Evolutionary conservation across 768 basidiomycete genomes (phyloP).

Genomic region (Termitomyces sp.): DNA sequence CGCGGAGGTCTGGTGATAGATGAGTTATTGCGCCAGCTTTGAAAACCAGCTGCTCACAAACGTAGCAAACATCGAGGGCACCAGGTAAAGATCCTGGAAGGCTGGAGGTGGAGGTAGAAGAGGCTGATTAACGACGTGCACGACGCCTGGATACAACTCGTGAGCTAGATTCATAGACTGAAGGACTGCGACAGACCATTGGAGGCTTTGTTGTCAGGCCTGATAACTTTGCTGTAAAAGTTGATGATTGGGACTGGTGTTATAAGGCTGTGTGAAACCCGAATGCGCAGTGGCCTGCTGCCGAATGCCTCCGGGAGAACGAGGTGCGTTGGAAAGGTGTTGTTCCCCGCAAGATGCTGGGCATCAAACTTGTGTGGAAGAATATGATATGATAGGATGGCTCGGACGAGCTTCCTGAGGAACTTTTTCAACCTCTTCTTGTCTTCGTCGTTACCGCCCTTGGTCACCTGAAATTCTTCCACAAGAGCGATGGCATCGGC

Average conservation of each 20-base stretch:
- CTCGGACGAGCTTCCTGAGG: slow-evolving; percentile 48
- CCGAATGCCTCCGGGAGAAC: slow-evolving; percentile 36
- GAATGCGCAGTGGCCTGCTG: slow-evolving; percentile 39
- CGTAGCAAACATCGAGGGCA: slow-evolving; percentile 39
- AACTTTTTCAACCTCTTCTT: slow-evolving; percentile 48
- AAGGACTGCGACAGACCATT: slow-evolving; percentile 37
- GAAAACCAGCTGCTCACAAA: slow-evolving; percentile 27
- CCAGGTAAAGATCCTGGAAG: slow-evolving; percentile 42
- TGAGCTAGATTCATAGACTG: neutral
- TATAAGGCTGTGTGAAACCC: slow-evolving; percentile 26
- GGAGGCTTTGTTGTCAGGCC: slow-evolving; percentile 34
- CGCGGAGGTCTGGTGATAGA: slow-evolving; percentile 41
- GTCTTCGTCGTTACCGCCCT: slow-evolving; percentile 27
- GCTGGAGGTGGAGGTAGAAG: slow-evolving; percentile 48
- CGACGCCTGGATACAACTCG: slow-evolving; percentile 26
- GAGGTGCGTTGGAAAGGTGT: slow-evolving; percentile 47
- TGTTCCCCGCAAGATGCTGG: slow-evolving; percentile 41
- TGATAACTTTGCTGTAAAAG: slow-evolving; percentile 37
- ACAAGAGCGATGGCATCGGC: slow-evolving; percentile 22
- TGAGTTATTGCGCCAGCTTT: neutral
- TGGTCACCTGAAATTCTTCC: slow-evolving; percentile 30
- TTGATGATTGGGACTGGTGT: slow-evolving; percentile 39
- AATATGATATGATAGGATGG: slow-evolving; percentile 54
- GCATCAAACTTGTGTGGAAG: slow-evolving; percentile 35
- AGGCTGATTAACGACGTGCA: slow-evolving; percentile 52